Base-by-base conservation (phyloP, 139 green algal genomes). In the Asterochloris erici region DNA sequence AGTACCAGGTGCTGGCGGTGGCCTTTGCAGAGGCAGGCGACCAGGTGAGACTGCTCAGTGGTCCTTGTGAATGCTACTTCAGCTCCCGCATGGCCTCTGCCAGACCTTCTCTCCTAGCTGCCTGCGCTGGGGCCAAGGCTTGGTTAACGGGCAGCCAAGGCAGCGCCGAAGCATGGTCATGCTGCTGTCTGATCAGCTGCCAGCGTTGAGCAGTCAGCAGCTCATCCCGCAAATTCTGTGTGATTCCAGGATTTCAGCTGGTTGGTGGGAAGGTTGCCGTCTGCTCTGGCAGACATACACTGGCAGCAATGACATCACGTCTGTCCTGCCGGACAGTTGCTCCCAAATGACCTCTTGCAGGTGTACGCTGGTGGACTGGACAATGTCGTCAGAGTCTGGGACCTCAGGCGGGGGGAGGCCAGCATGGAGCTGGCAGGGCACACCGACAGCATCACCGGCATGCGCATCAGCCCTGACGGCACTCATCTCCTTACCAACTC, bases 401-500 rank as follows among this genome's bases (percentile, higher is more conserved):
- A 98, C 85, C 82, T 98, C 84, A 92, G 96, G 13, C 92, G 93
- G 69, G 90, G 88, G 29, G 85, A 87, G 68, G 74, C 88, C 16
- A 27, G 61, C 10, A 86, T 98, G 79, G 92, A 73, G 12, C 86
- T 98, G 54, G 81, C 83, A 81, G 94, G 94, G 1, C 94, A 97
- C 82, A 86, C 80, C 19, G 89, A 97, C 87, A 95, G 85, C 15
- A 82, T 98, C 70, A 98, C 96, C 21, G 96, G 95, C 38, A 89
- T 98, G 82, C 62, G 82, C 17, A 26, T 98, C n/a, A 94, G 85
- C 66, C 93, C 95, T 21, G 94, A 97, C 60, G 97, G 95, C 74
- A 89, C 84, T 14, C 92, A 97, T 88, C 89, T 99, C 82, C 92
- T 99, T 0, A 95, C 87, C 28, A 99, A 99, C 88, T 81, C 87